Base-by-base conservation (phyloP, 2,329 filamentous ascomycete species). In the Emergomyces pasteurianus region DNA sequence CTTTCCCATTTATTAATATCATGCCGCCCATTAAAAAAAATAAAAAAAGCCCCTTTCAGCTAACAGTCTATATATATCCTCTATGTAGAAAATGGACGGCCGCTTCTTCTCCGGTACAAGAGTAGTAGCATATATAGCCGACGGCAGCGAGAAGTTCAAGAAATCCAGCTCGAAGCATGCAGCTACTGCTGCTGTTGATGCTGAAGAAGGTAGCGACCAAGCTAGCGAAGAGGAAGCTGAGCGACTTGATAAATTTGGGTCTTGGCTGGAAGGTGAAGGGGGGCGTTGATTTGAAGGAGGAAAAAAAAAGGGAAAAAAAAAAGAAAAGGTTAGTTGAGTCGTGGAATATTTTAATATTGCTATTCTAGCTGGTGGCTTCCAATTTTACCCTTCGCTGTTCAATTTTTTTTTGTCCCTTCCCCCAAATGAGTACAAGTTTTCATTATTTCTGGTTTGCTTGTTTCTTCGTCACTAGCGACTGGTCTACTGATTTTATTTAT, bases 61-160 rank as follows among this genome's bases (percentile, higher is more conserved):
- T 7, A 34, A 47, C 49, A 28, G 9, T 14, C 6, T 10, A 16
- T 34, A 31, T 23, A 52, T 14, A 26, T 34, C 2, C n/a, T 8
- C 16, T 12, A 28, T 43, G 18, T n/a, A 84, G 67, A 72, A 85
- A 53, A 92, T 95, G 87, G 79, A 90, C 67, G 91, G 91, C 0
- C 82, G 90, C n/a, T 84, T 79, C 63, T 96, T 95, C 71, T 88
- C 83, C 49, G 87, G 88, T 1, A 82, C 84, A 31, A 81, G 80
- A 28, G 86, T 96, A 4, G 79, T 86, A 67, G 90, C 91, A 14
- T 85, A 84, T 62, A 79, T 92, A 50, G 82, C 86, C 0, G 84
- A 85, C 18, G 89, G 89, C 1, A 81, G 80, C 59, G 88, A 94
- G 74, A 83, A 82, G 64, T 95, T 89, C 69, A 83, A 81, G 68